Evolutionary conservation across 345 rosid genomes (phyloP).

Genomic region (Populus ilicifolia): DNA sequence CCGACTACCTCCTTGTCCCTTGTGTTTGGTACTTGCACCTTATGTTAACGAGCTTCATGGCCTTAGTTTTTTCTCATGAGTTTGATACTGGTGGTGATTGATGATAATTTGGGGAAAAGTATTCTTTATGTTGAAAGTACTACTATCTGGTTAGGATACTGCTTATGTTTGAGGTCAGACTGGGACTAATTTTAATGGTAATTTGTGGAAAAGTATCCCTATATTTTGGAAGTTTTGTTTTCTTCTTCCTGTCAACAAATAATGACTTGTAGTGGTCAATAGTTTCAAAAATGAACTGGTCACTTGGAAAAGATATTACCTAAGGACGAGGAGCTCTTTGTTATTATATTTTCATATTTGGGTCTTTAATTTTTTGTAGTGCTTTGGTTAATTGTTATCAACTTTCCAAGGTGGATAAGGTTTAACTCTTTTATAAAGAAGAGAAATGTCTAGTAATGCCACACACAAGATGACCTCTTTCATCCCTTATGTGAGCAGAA

Average conservation of each 20-base stretch:
- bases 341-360: too few species aligned
- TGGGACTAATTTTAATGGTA: too few species aligned
- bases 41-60: neutral
- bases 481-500: neutral
- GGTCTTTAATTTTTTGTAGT: too few species aligned
- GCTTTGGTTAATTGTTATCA: neutral
- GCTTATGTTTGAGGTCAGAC: too few species aligned
- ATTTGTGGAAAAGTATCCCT: too few species aligned
- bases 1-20: neutral
- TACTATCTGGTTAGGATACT: too few species aligned
- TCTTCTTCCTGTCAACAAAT: too few species aligned
- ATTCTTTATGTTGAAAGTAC: too few species aligned
- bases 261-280: too few species aligned
- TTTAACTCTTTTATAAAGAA: neutral
- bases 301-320: too few species aligned
- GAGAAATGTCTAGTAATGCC: neutral
- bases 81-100: neutral
- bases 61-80: neutral
- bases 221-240: too few species aligned
- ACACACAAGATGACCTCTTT: neutral
- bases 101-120: neutral
- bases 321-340: too few species aligned
- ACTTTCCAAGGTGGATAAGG: neutral
- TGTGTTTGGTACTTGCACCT: neutral
- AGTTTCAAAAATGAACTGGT: neutral